A percentile compares a stretch with the other conserved stretches of the same genome.
These are phyloP conservation scores for Vitis rotundifolia DNA, from an alignment of 164 flowering plant species.

Conservation along the genomic window DNA sequence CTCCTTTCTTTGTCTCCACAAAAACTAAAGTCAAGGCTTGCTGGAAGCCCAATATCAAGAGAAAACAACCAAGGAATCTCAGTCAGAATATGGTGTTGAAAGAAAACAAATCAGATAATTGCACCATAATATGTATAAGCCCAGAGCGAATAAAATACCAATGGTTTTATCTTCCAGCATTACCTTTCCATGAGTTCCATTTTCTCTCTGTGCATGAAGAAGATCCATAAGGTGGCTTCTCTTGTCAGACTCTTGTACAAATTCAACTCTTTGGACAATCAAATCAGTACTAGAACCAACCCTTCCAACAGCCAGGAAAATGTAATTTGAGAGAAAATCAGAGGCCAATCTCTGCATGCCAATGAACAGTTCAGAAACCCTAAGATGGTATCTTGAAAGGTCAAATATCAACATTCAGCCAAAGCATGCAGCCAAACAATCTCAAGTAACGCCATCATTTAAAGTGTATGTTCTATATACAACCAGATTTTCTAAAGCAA, in stretches of 20 bases:
- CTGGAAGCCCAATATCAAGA: neutral
- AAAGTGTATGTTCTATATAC: neutral
- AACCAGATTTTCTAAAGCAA: neutral
- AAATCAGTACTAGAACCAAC: constrained; percentile 18
- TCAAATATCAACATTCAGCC: neutral
- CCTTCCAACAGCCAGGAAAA: constrained; percentile 15
- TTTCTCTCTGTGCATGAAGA: constrained; percentile 13
- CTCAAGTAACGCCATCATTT: neutral
- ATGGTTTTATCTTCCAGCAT: too few species aligned
- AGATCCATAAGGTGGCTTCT: constrained; percentile 14
- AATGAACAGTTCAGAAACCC: neutral
- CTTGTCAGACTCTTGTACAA: constrained; percentile 12
- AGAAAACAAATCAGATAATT: neutral
- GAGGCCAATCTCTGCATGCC: constrained; percentile 12
- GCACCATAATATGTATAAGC: too few species aligned
- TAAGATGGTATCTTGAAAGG: neutral
- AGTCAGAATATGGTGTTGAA: neutral
- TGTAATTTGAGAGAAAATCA: constrained; percentile 11
- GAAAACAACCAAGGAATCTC: neutral
- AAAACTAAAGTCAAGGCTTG: constrained; percentile 16
- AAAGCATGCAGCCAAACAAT: neutral
- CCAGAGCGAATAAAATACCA: too few species aligned
- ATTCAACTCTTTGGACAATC: constrained; percentile 18
- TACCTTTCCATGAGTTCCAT: neutral
- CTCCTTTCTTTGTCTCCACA: constrained; percentile 20